phyloP scores from a whole-genome alignment of 1,284 basidiomycete species.

The Austropuccinia psidii region DNA sequence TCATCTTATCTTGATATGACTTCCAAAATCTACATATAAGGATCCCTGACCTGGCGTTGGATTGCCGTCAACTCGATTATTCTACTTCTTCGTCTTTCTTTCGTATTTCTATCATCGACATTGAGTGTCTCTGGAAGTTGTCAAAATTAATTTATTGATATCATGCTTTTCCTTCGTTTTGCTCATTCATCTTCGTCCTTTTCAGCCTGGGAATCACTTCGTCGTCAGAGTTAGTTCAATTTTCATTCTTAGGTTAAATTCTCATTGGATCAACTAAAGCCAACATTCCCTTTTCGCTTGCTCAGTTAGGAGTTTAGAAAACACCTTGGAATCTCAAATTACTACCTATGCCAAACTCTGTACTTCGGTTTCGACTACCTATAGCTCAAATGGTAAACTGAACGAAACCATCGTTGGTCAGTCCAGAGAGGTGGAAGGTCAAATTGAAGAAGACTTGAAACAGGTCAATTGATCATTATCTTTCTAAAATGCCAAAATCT shows the following conservation, averaged over 20 bases:
- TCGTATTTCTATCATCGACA: too few species aligned
- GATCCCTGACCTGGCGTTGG: too few species aligned
- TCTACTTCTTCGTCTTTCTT: too few species aligned
- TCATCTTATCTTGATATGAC: too few species aligned
- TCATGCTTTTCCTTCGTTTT: conserved; percentile 16
- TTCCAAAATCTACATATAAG: too few species aligned
- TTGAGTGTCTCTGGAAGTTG: too few species aligned
- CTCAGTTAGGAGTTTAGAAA: conserved; percentile 20
- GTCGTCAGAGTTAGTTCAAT: conserved; percentile 23
- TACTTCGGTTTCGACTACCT: conserved; percentile 29
- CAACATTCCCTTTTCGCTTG: neutral
- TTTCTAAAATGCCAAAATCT: neutral
- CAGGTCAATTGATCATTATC: neutral
- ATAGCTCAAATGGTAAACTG: conserved; percentile 31
- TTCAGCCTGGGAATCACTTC: conserved; percentile 29
- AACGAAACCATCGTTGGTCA: conserved; percentile 2
- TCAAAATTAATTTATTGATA: too few species aligned
- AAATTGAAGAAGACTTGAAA: conserved; percentile 32
- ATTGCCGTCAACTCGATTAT: too few species aligned
- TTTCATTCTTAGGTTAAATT: neutral
- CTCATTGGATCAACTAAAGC: neutral
- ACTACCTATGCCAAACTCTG: conserved; percentile 25
- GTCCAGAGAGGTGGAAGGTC: conserved; percentile 28
- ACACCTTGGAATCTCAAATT: conserved; percentile 31
- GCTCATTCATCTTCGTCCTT: neutral